Evolutionary conservation across 768 basidiomycete genomes (phyloP).

Genomic region (Atractiella rhizophila): DNA sequence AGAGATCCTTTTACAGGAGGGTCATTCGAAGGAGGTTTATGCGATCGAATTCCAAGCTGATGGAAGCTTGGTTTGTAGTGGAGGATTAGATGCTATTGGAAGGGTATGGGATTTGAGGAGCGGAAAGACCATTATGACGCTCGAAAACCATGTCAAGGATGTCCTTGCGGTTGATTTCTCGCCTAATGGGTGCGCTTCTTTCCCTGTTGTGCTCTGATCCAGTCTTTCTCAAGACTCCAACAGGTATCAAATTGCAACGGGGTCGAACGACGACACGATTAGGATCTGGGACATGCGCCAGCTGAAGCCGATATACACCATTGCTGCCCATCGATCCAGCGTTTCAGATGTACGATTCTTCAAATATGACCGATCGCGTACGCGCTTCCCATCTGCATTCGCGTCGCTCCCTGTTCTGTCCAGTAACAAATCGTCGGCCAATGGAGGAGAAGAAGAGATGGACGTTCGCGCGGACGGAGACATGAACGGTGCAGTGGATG

Average conservation of each 20-base stretch:
- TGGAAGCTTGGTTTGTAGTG: conserved; percentile 73
- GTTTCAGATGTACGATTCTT: conserved; percentile 91
- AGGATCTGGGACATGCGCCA: conserved; percentile 97
- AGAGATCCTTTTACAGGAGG: conserved; percentile 66
- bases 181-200: conserved; percentile 54
- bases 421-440: background rate
- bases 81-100: conserved; percentile 86
- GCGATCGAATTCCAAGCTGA: conserved; percentile 88
- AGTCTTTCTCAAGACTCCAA: no score
- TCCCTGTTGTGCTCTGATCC: background rate
- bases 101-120: conserved; percentile 92
- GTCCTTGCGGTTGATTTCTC: conserved; percentile 79
- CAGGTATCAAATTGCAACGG: conserved; percentile 92
- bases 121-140: conserved; percentile 86
- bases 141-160: conserved; percentile 85
- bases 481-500: background rate
- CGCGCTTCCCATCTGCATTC: conserved; percentile 8
- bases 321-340: conserved; percentile 83
- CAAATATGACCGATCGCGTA: conserved; percentile 22
- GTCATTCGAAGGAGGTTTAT: conserved; percentile 91
- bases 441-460: conserved; percentile 18
- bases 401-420: conserved; percentile 1
- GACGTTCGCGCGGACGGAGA: conserved; percentile 30
- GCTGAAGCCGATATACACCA: conserved; percentile 74
- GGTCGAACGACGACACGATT: conserved; percentile 88